Evolutionary conservation across 495 filamentous ascomycete species (phyloP).

Genomic region (Neurospora sublineolata): DNA sequence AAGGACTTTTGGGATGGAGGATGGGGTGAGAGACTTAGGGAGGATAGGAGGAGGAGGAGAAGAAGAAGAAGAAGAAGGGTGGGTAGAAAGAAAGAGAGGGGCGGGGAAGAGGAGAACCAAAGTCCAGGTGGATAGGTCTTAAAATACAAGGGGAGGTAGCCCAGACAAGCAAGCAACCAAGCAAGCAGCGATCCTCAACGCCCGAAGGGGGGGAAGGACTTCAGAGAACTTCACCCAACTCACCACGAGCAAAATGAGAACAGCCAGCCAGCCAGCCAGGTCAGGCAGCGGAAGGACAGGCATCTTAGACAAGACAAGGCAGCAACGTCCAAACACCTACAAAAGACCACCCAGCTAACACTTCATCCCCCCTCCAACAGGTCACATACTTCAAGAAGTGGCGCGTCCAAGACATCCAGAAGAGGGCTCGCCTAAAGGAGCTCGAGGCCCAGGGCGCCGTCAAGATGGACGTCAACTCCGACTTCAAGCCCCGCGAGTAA

Average conservation of each 20-base stretch:
- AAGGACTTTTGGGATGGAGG: background rate
- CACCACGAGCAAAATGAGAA: background rate
- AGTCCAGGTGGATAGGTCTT: background rate
- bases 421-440: constrained; percentile 64
- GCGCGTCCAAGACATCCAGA: constrained; percentile 81
- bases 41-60: background rate
- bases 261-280: background rate
- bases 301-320: background rate
- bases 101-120: background rate
- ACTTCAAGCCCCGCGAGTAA: constrained; percentile 8
- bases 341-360: background rate
- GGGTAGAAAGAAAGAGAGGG: no score
- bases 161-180: background rate
- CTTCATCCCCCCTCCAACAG: constrained; percentile 29
- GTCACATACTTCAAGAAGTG: constrained; percentile 96
- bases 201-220: background rate
- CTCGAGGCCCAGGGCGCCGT: constrained; percentile 72
- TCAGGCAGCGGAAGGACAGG: no score
- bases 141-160: background rate
- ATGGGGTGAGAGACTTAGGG: no score
- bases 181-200: background rate
- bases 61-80: background rate
- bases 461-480: constrained; percentile 33
- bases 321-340: background rate
- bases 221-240: background rate